A percentile compares a stretch with the other conserved stretches of the same genome.
These are phyloP conservation scores for Fusarium sp. DNA, from an alignment of 2,329 filamentous ascomycete species.

Conservation along the genomic window DNA sequence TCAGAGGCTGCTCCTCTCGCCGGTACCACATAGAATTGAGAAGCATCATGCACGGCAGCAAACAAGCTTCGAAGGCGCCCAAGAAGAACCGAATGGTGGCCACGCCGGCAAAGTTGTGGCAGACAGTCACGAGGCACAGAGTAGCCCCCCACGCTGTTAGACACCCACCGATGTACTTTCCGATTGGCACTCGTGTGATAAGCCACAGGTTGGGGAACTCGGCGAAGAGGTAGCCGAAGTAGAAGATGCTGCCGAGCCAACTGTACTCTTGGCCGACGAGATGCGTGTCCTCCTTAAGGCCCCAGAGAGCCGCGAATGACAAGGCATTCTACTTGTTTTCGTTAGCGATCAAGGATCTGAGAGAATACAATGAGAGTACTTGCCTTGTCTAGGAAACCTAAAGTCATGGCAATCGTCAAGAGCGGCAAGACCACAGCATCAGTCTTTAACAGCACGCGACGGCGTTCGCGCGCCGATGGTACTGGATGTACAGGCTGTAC, in stretches of 20 bases:
- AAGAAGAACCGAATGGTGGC: slow-evolving; percentile 46
- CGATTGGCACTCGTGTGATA: slow-evolving; percentile 31
- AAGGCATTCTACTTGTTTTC: slow-evolving; percentile 3
- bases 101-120: slow-evolving; percentile 39
- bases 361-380: fast-evolving
- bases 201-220: slow-evolving; percentile 56
- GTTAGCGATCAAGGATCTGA: background rate
- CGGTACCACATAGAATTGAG: slow-evolving; percentile 50
- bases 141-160: slow-evolving; percentile 36
- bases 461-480: background rate
- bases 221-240: slow-evolving; percentile 60
- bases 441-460: slow-evolving; percentile 10
- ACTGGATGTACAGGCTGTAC: background rate
- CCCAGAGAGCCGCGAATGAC: slow-evolving; percentile 34
- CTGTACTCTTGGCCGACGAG: slow-evolving; percentile 64
- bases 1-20: slow-evolving; percentile 45
- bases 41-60: slow-evolving; percentile 45
- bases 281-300: slow-evolving; percentile 36
- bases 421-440: slow-evolving; percentile 23
- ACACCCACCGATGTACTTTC: slow-evolving; percentile 35
- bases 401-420: slow-evolving; percentile 5
- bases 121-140: slow-evolving; percentile 41
- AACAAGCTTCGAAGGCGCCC: slow-evolving; percentile 44
- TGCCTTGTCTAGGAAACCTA: slow-evolving; percentile 15
- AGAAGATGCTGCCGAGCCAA: slow-evolving; percentile 67